Evolutionary conservation across 352 stramenopile species (phyloP).

Genomic region (Pythium myriotylum): DNA sequence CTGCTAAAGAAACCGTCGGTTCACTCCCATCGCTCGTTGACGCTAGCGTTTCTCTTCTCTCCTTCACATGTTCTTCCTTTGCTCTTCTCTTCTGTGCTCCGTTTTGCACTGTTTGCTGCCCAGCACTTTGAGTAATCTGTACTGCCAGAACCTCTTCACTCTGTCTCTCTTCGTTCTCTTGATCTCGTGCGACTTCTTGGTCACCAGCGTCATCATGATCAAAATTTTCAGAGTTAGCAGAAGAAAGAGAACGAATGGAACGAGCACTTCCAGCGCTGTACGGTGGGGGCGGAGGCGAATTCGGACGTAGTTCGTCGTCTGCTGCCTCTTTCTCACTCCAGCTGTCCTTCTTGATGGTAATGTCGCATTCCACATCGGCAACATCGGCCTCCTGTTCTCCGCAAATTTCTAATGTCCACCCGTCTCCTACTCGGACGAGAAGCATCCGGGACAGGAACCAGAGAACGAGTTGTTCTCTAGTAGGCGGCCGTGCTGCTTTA

Average conservation of each 20-base stretch:
- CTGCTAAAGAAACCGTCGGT: not conserved
- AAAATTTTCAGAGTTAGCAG: slow-evolving; percentile 1
- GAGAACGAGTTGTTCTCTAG: slow-evolving; percentile 46
- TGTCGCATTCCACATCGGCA: not conserved
- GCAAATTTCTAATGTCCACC: not conserved
- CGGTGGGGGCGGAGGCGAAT: slow-evolving; percentile 8
- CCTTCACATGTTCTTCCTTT: not conserved
- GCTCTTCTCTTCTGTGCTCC: too few species aligned
- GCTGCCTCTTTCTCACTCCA: not conserved
- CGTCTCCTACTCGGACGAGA: slow-evolving; percentile 15
- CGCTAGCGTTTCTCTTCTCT: too few species aligned
- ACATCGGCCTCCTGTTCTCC: slow-evolving; percentile 4
- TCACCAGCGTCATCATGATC: slow-evolving; percentile 8
- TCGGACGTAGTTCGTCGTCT: not conserved
- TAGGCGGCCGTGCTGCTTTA: slow-evolving; percentile 30
- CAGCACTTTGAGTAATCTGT: too few species aligned
- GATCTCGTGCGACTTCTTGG: not conserved
- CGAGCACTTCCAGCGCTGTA: slow-evolving; percentile 9
- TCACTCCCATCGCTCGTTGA: not conserved
- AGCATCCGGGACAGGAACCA: slow-evolving; percentile 68
- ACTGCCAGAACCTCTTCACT: not conserved
- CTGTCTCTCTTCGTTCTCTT: not conserved
- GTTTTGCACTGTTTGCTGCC: too few species aligned
- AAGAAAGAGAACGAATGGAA: slow-evolving; percentile 10
- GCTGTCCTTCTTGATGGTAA: not conserved